Conservation (phyloP, 139 green algal genomes). For the Trebouxia sp. region DNA sequence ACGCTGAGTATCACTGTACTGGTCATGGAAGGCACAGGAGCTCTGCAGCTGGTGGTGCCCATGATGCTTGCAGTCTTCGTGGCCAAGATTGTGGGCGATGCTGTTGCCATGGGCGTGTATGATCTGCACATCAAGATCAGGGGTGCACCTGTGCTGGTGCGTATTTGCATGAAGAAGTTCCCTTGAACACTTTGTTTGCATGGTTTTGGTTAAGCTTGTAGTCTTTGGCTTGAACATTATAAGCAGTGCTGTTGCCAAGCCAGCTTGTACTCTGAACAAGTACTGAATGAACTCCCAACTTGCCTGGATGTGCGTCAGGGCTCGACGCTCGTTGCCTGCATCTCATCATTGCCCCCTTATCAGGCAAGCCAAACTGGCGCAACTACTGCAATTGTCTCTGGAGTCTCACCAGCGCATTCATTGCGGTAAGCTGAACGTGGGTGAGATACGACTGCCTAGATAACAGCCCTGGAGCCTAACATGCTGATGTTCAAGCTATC, state of each 20-base stretch:
- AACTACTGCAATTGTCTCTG: too few relatives aligned
- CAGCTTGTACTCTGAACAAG: neutral
- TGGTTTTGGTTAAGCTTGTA: neutral
- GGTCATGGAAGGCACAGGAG: conserved; percentile 83
- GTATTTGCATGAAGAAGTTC: too few relatives aligned
- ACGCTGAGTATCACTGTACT: conserved; percentile 77
- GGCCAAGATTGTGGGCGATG: conserved; percentile 73
- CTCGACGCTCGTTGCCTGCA: neutral
- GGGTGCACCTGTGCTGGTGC: conserved; percentile 58
- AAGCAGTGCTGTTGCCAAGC: neutral
- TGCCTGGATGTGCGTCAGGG: neutral
- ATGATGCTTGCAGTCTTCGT: conserved; percentile 77
- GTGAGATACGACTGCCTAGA: neutral
- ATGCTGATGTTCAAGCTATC: neutral
- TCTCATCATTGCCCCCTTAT: too few relatives aligned
- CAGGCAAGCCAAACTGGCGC: too few relatives aligned
- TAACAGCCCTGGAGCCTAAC: neutral
- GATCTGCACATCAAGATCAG: conserved; percentile 71
- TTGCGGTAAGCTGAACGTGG: neutral
- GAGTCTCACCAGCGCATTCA: neutral
- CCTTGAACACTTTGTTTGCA: too few relatives aligned
- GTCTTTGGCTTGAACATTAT: neutral
- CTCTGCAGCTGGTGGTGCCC: conserved; percentile 67
- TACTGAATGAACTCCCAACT: neutral
- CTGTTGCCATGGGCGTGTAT: conserved; percentile 58